Conservation (phyloP, 2,329 filamentous ascomycete genomes). For the Fusarium guadeloupense region DNA sequence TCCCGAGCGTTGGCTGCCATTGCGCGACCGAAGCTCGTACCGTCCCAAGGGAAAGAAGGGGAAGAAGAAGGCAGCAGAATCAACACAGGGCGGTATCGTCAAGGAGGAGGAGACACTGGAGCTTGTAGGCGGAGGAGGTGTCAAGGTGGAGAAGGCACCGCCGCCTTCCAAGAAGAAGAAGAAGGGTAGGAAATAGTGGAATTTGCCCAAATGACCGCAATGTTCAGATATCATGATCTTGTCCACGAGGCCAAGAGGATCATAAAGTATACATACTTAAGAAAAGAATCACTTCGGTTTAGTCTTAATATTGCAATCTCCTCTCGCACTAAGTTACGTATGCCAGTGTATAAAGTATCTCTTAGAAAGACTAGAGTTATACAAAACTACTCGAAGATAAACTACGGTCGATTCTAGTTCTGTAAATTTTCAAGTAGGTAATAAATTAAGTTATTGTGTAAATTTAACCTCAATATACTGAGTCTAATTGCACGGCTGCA, state of each 20-base stretch:
- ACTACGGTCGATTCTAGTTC: too few relatives aligned
- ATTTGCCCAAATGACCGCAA: not conserved
- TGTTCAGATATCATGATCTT: not conserved
- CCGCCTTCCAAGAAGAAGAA: conserved; percentile 59
- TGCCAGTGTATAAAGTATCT: too few relatives aligned
- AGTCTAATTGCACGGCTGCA: too few relatives aligned
- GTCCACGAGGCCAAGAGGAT: not conserved
- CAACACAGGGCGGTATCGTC: conserved; percentile 86
- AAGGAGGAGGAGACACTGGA: conserved; percentile 76
- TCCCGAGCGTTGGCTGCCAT: conserved; percentile 90
- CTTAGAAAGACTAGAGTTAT: too few relatives aligned
- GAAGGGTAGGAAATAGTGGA: conserved; percentile 61
- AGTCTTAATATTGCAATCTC: not conserved
- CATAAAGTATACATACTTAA: conserved; percentile 2
- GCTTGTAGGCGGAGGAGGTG: conserved; percentile 69
- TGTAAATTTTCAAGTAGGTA: too few relatives aligned
- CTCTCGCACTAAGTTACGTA: too few relatives aligned
- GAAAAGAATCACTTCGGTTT: not conserved
- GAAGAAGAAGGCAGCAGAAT: conserved; percentile 79
- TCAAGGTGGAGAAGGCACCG: conserved; percentile 70
- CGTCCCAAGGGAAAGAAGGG: conserved; percentile 92
- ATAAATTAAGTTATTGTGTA: too few relatives aligned
- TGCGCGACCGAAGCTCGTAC: conserved; percentile 89
- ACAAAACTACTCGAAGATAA: too few relatives aligned
- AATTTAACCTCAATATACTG: too few relatives aligned